A percentile compares a stretch with the other conserved stretches of the same genome.
phyloP scores from a whole-genome alignment of 768 basidiomycete species.

The Lactarius quietus region DNA sequence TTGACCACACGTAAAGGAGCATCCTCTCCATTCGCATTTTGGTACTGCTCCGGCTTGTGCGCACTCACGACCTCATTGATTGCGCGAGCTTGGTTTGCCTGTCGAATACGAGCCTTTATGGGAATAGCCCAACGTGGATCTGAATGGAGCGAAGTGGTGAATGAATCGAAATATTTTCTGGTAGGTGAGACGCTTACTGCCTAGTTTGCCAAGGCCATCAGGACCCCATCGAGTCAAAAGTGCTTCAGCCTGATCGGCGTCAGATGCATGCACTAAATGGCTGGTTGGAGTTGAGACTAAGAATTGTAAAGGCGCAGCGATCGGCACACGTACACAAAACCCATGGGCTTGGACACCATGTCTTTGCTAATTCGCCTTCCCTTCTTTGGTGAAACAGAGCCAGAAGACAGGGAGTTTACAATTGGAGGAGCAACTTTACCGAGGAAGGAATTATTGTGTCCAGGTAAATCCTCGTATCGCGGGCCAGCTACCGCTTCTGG shows the following conservation, averaged over 20 bases:
- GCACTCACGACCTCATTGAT: slow-evolving; percentile 76
- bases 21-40: slow-evolving; percentile 40
- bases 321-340: slow-evolving; percentile 67
- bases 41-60: slow-evolving; percentile 53
- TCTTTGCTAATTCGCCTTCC: slow-evolving; percentile 76
- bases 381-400: slow-evolving; percentile 41
- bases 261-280: slow-evolving; percentile 87
- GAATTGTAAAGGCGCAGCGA: slow-evolving; percentile 21
- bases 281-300: slow-evolving; percentile 40
- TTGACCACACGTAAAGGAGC: slow-evolving; percentile 75
- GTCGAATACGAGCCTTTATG: slow-evolving; percentile 70
- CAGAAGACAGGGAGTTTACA: slow-evolving; percentile 34
- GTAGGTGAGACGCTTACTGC: slow-evolving; percentile 50
- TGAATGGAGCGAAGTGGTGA: slow-evolving; percentile 35
- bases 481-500: slow-evolving; percentile 55
- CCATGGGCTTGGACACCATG: slow-evolving; percentile 81
- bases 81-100: slow-evolving; percentile 63
- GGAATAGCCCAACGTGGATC: slow-evolving; percentile 89
- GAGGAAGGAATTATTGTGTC: slow-evolving; percentile 32
- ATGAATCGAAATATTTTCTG: slow-evolving; percentile 10
- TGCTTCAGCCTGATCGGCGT: slow-evolving; percentile 84
- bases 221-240: slow-evolving; percentile 85
- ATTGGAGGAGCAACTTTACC: slow-evolving; percentile 24
- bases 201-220: slow-evolving; percentile 84
- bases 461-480: slow-evolving; percentile 58